Percentiles rank a stretch among this genome's conserved stretches.
phyloP scores from a whole-genome alignment of 129 eudicot species.

The Oenanthe sinensis region DNA sequence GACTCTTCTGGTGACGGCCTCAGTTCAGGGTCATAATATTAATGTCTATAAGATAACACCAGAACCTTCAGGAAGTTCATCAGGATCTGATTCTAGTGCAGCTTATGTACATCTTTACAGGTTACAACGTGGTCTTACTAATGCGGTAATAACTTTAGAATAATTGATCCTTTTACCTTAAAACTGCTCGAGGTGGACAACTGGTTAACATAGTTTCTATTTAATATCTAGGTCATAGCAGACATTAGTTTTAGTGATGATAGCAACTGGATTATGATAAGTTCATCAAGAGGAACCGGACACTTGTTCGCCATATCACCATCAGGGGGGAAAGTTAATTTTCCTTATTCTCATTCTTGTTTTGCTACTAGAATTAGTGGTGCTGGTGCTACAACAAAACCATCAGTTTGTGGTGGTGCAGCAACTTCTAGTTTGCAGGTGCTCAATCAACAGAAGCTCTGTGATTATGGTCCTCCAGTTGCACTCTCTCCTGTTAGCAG shows the following conservation, averaged over 20 bases:
- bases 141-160: constrained; percentile 49
- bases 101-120: constrained; percentile 69
- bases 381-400: constrained; percentile 20
- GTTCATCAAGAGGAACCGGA: constrained; percentile 87
- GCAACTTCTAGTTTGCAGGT: constrained; percentile 26
- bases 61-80: constrained; percentile 18
- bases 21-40: constrained; percentile 89
- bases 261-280: constrained; percentile 84
- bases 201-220: neutral
- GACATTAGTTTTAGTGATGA: constrained; percentile 91
- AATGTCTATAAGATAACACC: constrained; percentile 76
- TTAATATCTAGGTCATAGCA: constrained; percentile 57
- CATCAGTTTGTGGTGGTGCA: constrained; percentile 18
- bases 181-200: neutral
- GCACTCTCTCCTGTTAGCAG: constrained; percentile 66
- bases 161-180: neutral
- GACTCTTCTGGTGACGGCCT: constrained; percentile 76
- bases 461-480: constrained; percentile 44
- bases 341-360: constrained; percentile 33
- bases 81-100: constrained; percentile 32
- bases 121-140: constrained; percentile 87
- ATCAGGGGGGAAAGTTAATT: constrained; percentile 44
- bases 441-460: constrained; percentile 27
- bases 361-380: constrained; percentile 23
- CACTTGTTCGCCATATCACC: constrained; percentile 85